phyloP scores from a whole-genome alignment of 805 yeast species.

The Suhomyces xylopsoci region DNA sequence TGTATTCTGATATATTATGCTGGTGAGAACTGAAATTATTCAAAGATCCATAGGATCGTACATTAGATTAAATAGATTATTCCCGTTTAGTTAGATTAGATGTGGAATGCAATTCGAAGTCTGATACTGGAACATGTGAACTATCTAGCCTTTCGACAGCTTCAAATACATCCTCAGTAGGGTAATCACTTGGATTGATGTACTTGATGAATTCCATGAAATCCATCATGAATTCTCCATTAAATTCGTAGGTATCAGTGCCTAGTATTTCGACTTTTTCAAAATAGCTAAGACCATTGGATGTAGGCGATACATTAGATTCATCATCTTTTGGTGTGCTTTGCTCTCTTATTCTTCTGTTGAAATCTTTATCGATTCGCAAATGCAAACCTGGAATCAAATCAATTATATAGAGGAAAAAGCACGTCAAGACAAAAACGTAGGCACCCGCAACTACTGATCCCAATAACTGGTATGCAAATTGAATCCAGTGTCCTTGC shows the following conservation, averaged over 20 bases:
- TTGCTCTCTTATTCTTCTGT: conserved; percentile 25
- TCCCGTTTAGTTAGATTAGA: conserved; percentile 2
- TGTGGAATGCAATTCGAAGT: conserved; percentile 6
- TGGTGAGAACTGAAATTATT: not conserved
- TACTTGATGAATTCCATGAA: conserved; percentile 39
- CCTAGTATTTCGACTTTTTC: conserved; percentile 36
- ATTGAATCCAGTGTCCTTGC: conserved; percentile 36
- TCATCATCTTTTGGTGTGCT: conserved; percentile 10
- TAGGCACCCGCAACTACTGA: conserved; percentile 32
- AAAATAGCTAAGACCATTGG: conserved; percentile 7
- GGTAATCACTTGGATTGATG: conserved; percentile 34
- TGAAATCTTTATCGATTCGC: conserved; percentile 39
- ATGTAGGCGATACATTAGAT: conserved; percentile 13
- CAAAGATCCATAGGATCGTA: not conserved
- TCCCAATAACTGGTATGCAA: conserved; percentile 40
- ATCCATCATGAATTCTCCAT: conserved; percentile 40
- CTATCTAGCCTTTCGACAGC: not conserved
- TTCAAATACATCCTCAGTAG: conserved; percentile 13
- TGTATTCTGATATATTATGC: not conserved
- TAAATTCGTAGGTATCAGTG: conserved; percentile 37
- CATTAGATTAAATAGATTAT: not conserved
- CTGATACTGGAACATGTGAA: conserved; percentile 6
- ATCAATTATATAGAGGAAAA: conserved; percentile 35
- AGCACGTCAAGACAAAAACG: conserved; percentile 30
- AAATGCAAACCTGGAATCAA: conserved; percentile 40